These are phyloP conservation scores for Yamadazyma jaroonii DNA, from an alignment of 1,139 yeast genomes.

Conservation along the genomic window DNA sequence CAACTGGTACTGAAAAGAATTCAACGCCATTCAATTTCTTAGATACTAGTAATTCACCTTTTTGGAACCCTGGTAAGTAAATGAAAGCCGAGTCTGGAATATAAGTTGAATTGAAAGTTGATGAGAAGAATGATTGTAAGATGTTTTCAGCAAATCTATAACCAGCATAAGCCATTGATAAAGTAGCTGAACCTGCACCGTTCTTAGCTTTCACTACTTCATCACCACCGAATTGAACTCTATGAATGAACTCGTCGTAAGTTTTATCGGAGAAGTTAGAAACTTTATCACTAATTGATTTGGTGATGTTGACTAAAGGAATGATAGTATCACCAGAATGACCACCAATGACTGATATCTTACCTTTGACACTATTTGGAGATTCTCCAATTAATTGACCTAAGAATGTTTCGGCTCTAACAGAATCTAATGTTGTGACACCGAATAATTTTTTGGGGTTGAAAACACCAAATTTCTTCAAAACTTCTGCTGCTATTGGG, in stretches of 20 bases:
- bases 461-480: constrained; percentile 59
- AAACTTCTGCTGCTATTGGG: constrained; percentile 71
- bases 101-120: constrained; percentile 16
- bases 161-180: constrained; percentile 78
- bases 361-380: constrained; percentile 42
- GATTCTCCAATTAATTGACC: constrained; percentile 37
- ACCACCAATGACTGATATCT: constrained; percentile 67
- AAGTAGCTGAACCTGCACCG: constrained; percentile 76
- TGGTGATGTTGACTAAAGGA: constrained; percentile 43
- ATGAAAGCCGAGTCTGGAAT: constrained; percentile 60
- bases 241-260: constrained; percentile 47
- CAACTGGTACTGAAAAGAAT: constrained; percentile 64
- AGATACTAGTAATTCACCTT: constrained; percentile 45
- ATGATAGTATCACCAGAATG: constrained; percentile 78
- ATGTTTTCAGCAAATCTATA: constrained; percentile 60
- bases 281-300: constrained; percentile 27
- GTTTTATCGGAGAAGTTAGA: constrained; percentile 25
- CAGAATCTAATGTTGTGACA: constrained; percentile 69
- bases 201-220: constrained; percentile 76
- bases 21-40: constrained; percentile 40
- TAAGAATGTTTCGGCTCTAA: constrained; percentile 67
- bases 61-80: constrained; percentile 54
- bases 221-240: constrained; percentile 78
- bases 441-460: constrained; percentile 67
- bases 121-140: constrained; percentile 40